A percentile compares a stretch with the other conserved stretches of the same genome.
phyloP scores from a whole-genome alignment of 495 filamentous ascomycete genomes.

The Melanomma pulvis-pyrius region DNA sequence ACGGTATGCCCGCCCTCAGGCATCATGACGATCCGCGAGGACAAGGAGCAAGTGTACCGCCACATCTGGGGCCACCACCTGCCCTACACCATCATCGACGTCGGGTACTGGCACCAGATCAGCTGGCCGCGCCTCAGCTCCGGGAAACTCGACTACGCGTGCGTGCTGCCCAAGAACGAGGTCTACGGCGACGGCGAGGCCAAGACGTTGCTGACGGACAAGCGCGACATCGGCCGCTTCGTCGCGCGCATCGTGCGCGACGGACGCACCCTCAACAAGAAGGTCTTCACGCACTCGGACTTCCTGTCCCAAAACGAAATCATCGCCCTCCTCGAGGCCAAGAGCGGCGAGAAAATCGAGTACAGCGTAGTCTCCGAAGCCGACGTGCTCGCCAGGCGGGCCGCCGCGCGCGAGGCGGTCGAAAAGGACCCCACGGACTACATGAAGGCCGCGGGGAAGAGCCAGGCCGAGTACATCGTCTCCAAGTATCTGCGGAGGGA shows the following conservation, averaged over 20 bases:
- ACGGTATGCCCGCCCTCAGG: conserved; percentile 20
- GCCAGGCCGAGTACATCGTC: neutral
- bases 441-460: neutral
- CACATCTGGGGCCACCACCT: conserved; percentile 56
- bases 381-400: neutral
- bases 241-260: conserved; percentile 60
- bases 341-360: conserved; percentile 59
- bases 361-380: conserved; percentile 48
- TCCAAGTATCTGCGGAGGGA: conserved; percentile 59
- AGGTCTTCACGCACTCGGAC: conserved; percentile 58
- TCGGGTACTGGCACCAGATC: conserved; percentile 64
- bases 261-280: conserved; percentile 60
- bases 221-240: conserved; percentile 60
- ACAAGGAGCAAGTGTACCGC: conserved; percentile 59
- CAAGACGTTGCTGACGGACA: conserved; percentile 54
- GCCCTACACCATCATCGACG: conserved; percentile 64
- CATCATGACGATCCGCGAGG: conserved; percentile 23
- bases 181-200: conserved; percentile 57
- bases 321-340: conserved; percentile 53
- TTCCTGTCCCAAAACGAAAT: conserved; percentile 56
- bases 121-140: conserved; percentile 56
- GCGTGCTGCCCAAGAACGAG: conserved; percentile 45
- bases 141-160: conserved; percentile 50
- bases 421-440: neutral
- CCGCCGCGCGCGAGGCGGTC: neutral